A percentile compares a stretch with the other conserved stretches of the same genome.
Evolutionary conservation across 1,284 basidiomycete genomes (phyloP).

Genomic region (Trichosporon inkin): DNA sequence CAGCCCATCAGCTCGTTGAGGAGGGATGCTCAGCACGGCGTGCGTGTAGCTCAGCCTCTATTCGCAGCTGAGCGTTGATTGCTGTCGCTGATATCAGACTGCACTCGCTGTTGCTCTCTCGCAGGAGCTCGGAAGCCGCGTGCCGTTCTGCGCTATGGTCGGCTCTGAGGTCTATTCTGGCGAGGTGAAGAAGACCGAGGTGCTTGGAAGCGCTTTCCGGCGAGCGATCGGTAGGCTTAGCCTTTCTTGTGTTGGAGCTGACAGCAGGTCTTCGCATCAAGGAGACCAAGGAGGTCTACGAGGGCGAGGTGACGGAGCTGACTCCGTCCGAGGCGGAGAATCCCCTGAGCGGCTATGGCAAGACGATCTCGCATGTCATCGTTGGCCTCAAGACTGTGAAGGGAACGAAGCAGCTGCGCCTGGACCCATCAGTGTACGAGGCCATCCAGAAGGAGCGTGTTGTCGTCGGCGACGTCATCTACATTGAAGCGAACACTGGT

Average conservation of each 20-base stretch:
- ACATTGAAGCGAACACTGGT: slow-evolving; percentile 90
- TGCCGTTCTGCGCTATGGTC: slow-evolving; percentile 98
- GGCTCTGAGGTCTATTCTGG: slow-evolving; percentile 94
- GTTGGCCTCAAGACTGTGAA: slow-evolving; percentile 96
- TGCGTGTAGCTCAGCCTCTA: not conserved
- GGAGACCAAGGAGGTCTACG: slow-evolving; percentile 98
- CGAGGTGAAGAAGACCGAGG: slow-evolving; percentile 99
- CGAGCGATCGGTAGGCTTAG: slow-evolving; percentile 74
- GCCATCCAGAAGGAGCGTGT: slow-evolving; percentile 97
- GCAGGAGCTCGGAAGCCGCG: slow-evolving; percentile 89
- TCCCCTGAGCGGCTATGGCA: slow-evolving; percentile 93
- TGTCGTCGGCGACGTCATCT: slow-evolving; percentile 93
- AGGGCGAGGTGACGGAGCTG: slow-evolving; percentile 95
- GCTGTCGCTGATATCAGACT: slow-evolving; percentile 60
- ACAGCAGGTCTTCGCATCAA: slow-evolving; percentile 82
- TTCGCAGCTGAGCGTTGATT: not conserved
- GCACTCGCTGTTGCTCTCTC: slow-evolving; percentile 89
- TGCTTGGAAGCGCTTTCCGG: slow-evolving; percentile 91
- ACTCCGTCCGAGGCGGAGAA: slow-evolving; percentile 95
- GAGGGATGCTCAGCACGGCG: not conserved
- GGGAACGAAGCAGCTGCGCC: slow-evolving; percentile 93
- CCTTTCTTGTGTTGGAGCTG: not conserved
- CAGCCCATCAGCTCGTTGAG: not conserved
- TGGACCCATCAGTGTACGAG: slow-evolving; percentile 95
- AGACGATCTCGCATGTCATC: slow-evolving; percentile 95